Evolutionary conservation across 164 flowering plant genomes (phyloP).

Genomic region (Berberis thunbergii): DNA sequence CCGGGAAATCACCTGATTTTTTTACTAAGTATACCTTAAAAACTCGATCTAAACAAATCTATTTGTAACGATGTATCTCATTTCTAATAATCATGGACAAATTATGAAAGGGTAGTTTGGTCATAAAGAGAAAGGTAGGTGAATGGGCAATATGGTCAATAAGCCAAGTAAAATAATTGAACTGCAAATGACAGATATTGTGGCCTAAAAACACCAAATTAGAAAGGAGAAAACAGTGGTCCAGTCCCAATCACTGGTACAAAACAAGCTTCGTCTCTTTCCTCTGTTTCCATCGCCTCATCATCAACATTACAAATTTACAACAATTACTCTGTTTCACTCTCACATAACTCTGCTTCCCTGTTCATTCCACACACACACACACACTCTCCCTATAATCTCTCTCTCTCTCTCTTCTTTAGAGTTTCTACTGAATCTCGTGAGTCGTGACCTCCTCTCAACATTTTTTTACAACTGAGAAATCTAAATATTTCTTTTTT

Average conservation of each 20-base stretch:
- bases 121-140: neutral
- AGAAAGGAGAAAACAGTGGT: neutral
- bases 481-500: too few species aligned
- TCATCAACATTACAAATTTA: too few species aligned
- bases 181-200: too few species aligned
- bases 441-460: neutral
- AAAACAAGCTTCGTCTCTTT: constrained; percentile 30
- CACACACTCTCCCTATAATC: neutral
- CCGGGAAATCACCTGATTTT: too few species aligned
- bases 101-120: neutral
- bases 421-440: neutral
- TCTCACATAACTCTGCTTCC: neutral
- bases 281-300: constrained; percentile 22
- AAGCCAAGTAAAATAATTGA: too few species aligned
- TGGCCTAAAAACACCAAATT: too few species aligned
- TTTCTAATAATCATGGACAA: too few species aligned
- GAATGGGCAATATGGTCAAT: too few species aligned
- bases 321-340: constrained; percentile 1
- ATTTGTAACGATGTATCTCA: too few species aligned
- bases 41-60: too few species aligned
- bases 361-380: neutral
- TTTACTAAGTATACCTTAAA: too few species aligned
- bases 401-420: neutral
- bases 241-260: neutral
- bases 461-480: too few species aligned